Evolutionary conservation across 169 alveolate species (phyloP), one percentile per base, ranked within the genome.

Genomic region (Cystoisospora suis): DNA sequence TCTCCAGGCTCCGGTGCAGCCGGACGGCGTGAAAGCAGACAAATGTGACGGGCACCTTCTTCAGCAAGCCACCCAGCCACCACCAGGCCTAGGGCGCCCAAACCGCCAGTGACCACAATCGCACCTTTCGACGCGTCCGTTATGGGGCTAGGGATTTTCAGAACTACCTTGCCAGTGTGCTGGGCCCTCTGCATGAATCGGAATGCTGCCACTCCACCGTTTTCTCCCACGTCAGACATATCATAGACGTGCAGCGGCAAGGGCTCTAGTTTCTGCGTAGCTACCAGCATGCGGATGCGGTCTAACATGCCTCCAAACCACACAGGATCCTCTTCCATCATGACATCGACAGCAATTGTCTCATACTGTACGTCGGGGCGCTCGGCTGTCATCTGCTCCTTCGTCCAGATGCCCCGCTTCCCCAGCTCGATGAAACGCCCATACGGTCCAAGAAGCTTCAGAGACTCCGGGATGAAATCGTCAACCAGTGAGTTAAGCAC

Each of bases 361-460:
- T 88, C 88, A 47, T 93, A 93, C 47, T 38, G 45, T 42, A 93
- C 92, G 56, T 93, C 94, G n/a, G 95, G 94, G 23, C 94, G 92
- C 32, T 53, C 90, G 29, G 80, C 83, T 38, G 9, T 38, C 86
- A 93, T 45, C 88, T 91, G 72, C 46, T 90, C 95, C 12, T 42
- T 86, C 4, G 90, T 86, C 94, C 94, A 93, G 44, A 89, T 86
- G 88, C 92, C 94, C 36, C 96, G 91, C 87, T 94, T 94, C 88
- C 96, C 96, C 70, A 94, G 87, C 90, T 94, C 96, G 92, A 94
- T 94, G 93, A 95, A 95, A 45, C 94, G 93, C 6, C 97, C 97
- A 12, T 92, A 90, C 29, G 89, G 75, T 69, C 90, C 92, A 34
- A 94, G 49, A 69, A 90, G 91, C 53, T 90, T 93, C 90, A 93